phyloP scores from a whole-genome alignment of 2,329 filamentous ascomycete species.

The Lecanicillium sp. region DNA sequence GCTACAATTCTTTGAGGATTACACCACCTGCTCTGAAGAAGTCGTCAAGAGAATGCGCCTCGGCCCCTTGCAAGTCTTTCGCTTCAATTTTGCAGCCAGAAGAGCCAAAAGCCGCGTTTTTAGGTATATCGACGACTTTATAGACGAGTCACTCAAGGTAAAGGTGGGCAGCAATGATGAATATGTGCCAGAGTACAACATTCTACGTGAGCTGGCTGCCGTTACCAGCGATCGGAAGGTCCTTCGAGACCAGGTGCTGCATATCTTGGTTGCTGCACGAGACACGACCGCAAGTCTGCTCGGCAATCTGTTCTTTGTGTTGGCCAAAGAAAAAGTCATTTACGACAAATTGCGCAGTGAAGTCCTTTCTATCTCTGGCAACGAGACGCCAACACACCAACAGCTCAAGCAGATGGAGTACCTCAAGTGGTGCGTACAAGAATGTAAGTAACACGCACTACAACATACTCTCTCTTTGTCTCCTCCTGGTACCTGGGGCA shows the following conservation, averaged over 20 bases:
- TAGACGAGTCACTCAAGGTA: slow-evolving; percentile 13
- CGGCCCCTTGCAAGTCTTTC: slow-evolving; percentile 21
- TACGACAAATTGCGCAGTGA: slow-evolving; percentile 33
- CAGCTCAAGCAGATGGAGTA: slow-evolving; percentile 36
- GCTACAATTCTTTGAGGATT: slow-evolving; percentile 25
- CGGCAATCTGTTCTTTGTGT: slow-evolving; percentile 22
- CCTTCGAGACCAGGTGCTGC: slow-evolving; percentile 18
- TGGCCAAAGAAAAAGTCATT: slow-evolving; percentile 24
- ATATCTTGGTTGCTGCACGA: slow-evolving; percentile 24
- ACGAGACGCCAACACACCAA: slow-evolving; percentile 13
- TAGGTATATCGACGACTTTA: slow-evolving; percentile 34
- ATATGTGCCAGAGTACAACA: slow-evolving; percentile 13
- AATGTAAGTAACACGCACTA: slow-evolving; percentile 32
- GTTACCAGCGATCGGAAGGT: slow-evolving; percentile 8
- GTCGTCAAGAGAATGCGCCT: slow-evolving; percentile 15
- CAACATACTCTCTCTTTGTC: too few relatives aligned
- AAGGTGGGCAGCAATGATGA: slow-evolving; percentile 2
- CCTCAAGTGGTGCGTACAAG: slow-evolving; percentile 47
- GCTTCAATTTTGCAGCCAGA: slow-evolving; percentile 16
- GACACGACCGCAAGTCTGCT: slow-evolving; percentile 30
- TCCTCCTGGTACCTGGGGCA: too few relatives aligned
- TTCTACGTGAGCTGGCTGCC: slow-evolving; percentile 16
- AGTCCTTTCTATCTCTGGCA: slow-evolving; percentile 17
- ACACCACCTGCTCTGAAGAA: slow-evolving; percentile 22
- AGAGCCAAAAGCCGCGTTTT: slow-evolving; percentile 23